Evolutionary conservation across 2,329 filamentous ascomycete genomes (phyloP).

Genomic region (Gaeumannomyces tritici): DNA sequence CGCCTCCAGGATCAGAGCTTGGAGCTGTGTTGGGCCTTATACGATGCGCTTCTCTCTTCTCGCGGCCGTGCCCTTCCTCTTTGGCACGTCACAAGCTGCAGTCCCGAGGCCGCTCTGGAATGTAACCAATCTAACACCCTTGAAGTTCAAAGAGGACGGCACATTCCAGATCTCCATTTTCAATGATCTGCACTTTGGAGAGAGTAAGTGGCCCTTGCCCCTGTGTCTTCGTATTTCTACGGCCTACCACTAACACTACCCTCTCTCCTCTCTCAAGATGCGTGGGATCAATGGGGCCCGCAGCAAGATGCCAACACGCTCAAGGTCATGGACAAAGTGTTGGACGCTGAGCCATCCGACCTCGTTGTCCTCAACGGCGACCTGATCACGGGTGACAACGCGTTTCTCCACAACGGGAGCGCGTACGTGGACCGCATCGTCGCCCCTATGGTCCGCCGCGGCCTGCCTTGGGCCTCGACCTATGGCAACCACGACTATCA

Average conservation of each 20-base stretch:
- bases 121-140: conserved; percentile 12
- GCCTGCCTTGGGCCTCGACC: conserved; percentile 43
- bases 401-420: conserved; percentile 33
- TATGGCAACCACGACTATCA: conserved; percentile 53
- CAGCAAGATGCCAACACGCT: conserved; percentile 24
- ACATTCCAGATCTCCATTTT: conserved; percentile 51
- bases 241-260: background rate
- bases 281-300: conserved; percentile 26
- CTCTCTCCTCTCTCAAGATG: conserved; percentile 19
- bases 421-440: conserved; percentile 39
- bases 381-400: conserved; percentile 50
- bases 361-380: conserved; percentile 55
- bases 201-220: conserved; percentile 34
- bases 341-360: conserved; percentile 23
- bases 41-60: background rate
- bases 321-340: conserved; percentile 22
- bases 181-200: conserved; percentile 62
- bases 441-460: conserved; percentile 31
- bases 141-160: conserved; percentile 29
- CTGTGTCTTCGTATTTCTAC: background rate
- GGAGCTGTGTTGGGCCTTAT: background rate
- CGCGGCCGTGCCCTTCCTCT: background rate
- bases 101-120: background rate
- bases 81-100: background rate
- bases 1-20: background rate